Base-by-base conservation (phyloP, 2,329 filamentous ascomycete species). In the Epicoccum sorghinum region DNA sequence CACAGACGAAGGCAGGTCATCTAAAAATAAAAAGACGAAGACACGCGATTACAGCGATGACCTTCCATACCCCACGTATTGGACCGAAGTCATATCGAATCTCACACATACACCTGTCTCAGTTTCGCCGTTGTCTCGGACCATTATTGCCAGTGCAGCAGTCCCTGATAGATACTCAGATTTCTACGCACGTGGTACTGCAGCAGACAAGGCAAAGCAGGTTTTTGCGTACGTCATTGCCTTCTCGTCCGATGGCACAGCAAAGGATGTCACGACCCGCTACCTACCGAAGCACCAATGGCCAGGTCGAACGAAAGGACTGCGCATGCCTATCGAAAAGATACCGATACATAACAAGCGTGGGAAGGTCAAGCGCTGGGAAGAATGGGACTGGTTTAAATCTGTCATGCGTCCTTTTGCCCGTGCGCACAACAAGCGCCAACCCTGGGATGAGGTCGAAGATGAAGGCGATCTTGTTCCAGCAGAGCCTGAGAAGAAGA, bases 191-290 rank as follows among this genome's bases (percentile, higher is more conserved):
- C 87, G 91, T 12, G 93, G 93, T 5, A 83, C 82, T 32, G 91
- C 89, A 69, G 91, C 93, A 0, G 91, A 96, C 30, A 91, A 89
- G 66, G 86, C 89, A 0, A 93, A 91, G 64, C 93, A 98, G 72
- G 86, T 96, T 10, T 91, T 96, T 67, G 90, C 90, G 40, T 99
- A 99, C 67, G 84, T 96, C 2, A 80, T 98, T 18, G 93, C 89
- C 0, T 91, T 90, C 74, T 91, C 90, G 0, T 77, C 85, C 3
- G 93, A 98, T 69, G 91, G 90, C 2, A 93, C 91, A 0, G 93
- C 91, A 10, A 98, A 98, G 71, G 95, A 99, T 70, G 89, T 99
- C 13, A 99, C 95, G 0, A 87, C 95, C 9, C 85, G 95, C 25
- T 99, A 99, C 72, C 78, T 99, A 7, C 93, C 89, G 66, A 86